phyloP scores from a whole-genome alignment of 83 land plant genomes.

The Picea engelmannii region DNA sequence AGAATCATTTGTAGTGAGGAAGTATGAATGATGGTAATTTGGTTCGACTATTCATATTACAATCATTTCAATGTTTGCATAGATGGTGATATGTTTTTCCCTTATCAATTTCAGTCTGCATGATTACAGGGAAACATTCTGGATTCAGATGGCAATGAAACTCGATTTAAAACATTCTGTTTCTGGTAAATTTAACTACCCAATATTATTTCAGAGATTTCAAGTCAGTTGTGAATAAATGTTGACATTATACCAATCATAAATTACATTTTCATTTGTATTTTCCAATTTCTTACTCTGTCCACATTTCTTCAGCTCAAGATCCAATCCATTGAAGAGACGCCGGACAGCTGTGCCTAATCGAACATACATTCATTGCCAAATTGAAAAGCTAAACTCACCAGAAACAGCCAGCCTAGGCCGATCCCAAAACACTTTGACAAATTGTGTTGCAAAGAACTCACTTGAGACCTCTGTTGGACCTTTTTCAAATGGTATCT shows the following conservation, averaged over 20 bases:
- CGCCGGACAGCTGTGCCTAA: conserved; percentile 13
- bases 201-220: conserved; percentile 1
- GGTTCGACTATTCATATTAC: not conserved
- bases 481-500: conserved; percentile 1
- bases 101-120: not conserved
- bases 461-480: not conserved
- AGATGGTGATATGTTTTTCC: not conserved
- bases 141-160: not conserved
- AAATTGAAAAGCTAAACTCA: conserved; percentile 37
- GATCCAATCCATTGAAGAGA: conserved; percentile 30
- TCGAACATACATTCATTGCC: conserved; percentile 30
- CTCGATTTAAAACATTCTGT: not conserved
- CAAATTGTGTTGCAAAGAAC: not conserved
- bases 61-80: not conserved
- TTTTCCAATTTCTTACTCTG: conserved; percentile 4
- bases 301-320: conserved; percentile 36
- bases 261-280: not conserved
- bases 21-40: conserved; percentile 1
- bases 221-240: not conserved
- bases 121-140: conserved; percentile 11
- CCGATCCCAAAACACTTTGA: not conserved
- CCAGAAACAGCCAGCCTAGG: conserved; percentile 17
- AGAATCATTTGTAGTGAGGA: not conserved
- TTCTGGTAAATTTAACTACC: conserved; percentile 1
- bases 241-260: not conserved